These are phyloP conservation scores for Rhodotorula sp. DNA, from an alignment of 1,284 basidiomycete species.

Conservation along the genomic window DNA sequence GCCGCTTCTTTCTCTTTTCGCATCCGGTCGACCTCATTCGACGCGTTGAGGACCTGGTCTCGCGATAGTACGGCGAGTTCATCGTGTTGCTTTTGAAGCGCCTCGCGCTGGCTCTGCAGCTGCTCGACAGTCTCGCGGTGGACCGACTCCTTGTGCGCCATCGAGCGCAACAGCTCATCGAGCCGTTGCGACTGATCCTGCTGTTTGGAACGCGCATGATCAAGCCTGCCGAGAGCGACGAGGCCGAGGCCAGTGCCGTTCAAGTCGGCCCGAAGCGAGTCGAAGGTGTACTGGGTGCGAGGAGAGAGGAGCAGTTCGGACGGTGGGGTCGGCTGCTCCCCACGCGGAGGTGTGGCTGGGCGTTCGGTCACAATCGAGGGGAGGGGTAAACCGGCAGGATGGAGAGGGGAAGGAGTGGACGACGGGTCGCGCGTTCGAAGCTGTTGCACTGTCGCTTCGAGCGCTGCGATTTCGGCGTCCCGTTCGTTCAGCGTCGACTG, in stretches of 20 bases:
- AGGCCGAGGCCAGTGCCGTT: slow-evolving; percentile 18
- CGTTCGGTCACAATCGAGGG: slow-evolving; percentile 10
- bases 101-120: slow-evolving; percentile 65
- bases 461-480: slow-evolving; percentile 73
- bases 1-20: slow-evolving; percentile 45
- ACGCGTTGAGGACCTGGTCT: slow-evolving; percentile 80
- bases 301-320: slow-evolving; percentile 32
- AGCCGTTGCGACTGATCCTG: slow-evolving; percentile 51
- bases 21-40: slow-evolving; percentile 72
- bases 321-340: neutral
- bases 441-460: slow-evolving; percentile 52
- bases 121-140: slow-evolving; percentile 72
- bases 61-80: slow-evolving; percentile 71
- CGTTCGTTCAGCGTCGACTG: slow-evolving; percentile 81
- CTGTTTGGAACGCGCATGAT: no score
- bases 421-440: slow-evolving; percentile 15
- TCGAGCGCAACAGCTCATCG: slow-evolving; percentile 84
- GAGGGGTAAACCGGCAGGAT: neutral
- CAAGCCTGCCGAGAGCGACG: neutral
- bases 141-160: slow-evolving; percentile 88
- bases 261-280: slow-evolving; percentile 34
- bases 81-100: slow-evolving; percentile 71
- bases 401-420: neutral
- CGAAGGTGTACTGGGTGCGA: slow-evolving; percentile 35
- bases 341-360: slow-evolving; percentile 2